Conservation (phyloP, 2,329 filamentous ascomycete genomes). For the Dactylonectria estremocensis region DNA sequence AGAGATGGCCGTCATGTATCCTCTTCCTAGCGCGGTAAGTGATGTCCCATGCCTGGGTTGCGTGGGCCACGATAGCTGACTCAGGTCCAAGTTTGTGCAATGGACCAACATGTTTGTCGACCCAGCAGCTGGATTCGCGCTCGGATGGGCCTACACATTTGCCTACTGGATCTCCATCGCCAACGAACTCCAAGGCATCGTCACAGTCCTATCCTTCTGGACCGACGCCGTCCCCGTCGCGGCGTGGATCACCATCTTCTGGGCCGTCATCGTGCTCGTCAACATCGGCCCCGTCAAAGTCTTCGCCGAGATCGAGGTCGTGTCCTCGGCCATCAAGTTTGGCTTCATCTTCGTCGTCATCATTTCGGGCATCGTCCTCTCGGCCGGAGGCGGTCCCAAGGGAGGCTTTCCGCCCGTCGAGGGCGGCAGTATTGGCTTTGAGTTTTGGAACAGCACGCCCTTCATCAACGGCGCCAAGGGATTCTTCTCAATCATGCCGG, state of each 20-base stretch:
- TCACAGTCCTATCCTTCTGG: conserved; percentile 62
- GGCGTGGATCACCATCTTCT: conserved; percentile 62
- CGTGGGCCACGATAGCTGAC: neutral
- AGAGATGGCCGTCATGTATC: conserved; percentile 63
- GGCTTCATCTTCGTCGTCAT: conserved; percentile 65
- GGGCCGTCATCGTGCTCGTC: conserved; percentile 55
- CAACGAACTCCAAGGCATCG: conserved; percentile 59
- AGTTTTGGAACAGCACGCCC: conserved; percentile 60
- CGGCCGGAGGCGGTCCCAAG: conserved; percentile 57
- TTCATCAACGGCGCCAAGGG: conserved; percentile 63
- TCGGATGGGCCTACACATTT: conserved; percentile 65
- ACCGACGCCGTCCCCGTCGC: conserved; percentile 59
- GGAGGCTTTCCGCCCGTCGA: conserved; percentile 24
- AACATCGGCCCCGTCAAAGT: conserved; percentile 60
- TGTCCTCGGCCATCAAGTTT: conserved; percentile 61
- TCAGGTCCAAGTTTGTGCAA: conserved; percentile 59
- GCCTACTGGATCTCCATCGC: conserved; percentile 61
- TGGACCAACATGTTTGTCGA: conserved; percentile 63
- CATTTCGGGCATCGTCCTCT: conserved; percentile 59
- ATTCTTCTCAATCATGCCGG: conserved; percentile 70
- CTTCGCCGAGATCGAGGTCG: conserved; percentile 63
- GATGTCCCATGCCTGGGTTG: neutral
- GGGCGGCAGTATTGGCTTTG: conserved; percentile 59
- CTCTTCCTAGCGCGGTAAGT: conserved; percentile 51
- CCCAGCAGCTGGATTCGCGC: conserved; percentile 59